Percentiles rank a stretch among this genome's conserved stretches.
These are phyloP conservation scores for Elaeis guineensis DNA, from an alignment of 176 grass and related monocot species.

Conservation along the genomic window DNA sequence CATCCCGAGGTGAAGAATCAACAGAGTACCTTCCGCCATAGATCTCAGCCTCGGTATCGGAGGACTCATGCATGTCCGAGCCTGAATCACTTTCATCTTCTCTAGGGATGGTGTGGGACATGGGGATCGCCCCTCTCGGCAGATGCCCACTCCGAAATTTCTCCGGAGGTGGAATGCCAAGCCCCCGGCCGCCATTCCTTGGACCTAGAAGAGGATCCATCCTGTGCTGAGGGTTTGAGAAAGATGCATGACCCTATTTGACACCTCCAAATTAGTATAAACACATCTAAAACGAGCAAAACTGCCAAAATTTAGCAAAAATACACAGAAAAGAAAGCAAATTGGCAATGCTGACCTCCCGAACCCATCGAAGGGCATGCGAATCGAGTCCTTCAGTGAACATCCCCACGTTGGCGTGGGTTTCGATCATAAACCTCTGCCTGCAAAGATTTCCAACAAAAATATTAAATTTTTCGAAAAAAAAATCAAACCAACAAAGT, in stretches of 20 bases:
- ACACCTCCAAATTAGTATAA: not conserved
- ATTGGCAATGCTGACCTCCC: constrained; percentile 36
- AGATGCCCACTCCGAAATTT: constrained; percentile 87
- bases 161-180: constrained; percentile 78
- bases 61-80: constrained; percentile 92
- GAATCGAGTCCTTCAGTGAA: constrained; percentile 93
- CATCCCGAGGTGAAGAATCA: constrained; percentile 55
- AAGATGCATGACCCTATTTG: constrained; percentile 17
- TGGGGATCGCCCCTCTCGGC: constrained; percentile 41
- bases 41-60: constrained; percentile 59
- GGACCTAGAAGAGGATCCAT: constrained; percentile 47
- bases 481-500: not conserved
- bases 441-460: constrained; percentile 18
- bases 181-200: constrained; percentile 22
- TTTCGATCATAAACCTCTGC: constrained; percentile 27
- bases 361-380: constrained; percentile 83
- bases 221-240: constrained; percentile 28
- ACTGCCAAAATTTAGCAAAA: not conserved
- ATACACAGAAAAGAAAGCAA: constrained; percentile 4
- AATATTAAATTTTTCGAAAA: not conserved
- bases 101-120: constrained; percentile 33
- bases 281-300: not conserved
- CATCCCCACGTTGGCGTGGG: constrained; percentile 29
- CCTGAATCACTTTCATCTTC: constrained; percentile 41
- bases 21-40: constrained; percentile 61